Percentiles rank a stretch among this genome's conserved stretches.
Conservation (phyloP, 352 stramenopile genomes). For the Globisporangium recalcitrans region DNA sequence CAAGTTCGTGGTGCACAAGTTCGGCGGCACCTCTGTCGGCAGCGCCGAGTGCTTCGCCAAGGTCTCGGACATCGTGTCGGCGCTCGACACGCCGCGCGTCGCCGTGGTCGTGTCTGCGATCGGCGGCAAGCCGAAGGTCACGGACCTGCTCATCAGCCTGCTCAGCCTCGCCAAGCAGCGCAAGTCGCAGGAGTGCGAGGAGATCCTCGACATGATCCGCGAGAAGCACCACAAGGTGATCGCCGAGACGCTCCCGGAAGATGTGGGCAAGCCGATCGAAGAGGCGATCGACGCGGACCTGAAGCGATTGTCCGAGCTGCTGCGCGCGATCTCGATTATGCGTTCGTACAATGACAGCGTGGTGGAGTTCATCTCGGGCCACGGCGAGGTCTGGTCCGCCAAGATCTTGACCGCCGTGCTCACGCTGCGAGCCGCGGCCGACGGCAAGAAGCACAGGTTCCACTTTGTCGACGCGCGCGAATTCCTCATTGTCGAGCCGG, state of each 20-base stretch:
- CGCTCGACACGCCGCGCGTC: conserved; percentile 39
- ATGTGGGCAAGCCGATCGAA: conserved; percentile 51
- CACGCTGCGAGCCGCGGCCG: conserved; percentile 30
- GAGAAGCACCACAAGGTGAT: conserved; percentile 81
- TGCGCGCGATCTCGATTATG: conserved; percentile 87
- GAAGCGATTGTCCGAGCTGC: conserved; percentile 65
- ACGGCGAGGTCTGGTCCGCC: conserved; percentile 95
- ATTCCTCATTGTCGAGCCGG: conserved; percentile 76
- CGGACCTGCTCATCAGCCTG: conserved; percentile 91
- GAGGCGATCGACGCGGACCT: conserved; percentile 59
- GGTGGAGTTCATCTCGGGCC: conserved; percentile 92
- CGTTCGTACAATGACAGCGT: conserved; percentile 82
- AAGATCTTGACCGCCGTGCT: conserved; percentile 87
- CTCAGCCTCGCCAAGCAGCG: conserved; percentile 86
- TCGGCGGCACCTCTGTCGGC: conserved; percentile 94
- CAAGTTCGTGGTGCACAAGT: conserved; percentile 96
- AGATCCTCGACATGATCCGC: conserved; percentile 63
- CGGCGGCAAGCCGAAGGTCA: conserved; percentile 95
- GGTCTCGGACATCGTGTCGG: conserved; percentile 65
- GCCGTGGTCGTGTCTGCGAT: conserved; percentile 93
- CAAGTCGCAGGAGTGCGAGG: conserved; percentile 61
- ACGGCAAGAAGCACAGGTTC: conserved; percentile 67
- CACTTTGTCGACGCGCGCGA: conserved; percentile 91
- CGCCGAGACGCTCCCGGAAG: conserved; percentile 40
- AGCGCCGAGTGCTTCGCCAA: conserved; percentile 90